phyloP scores from a whole-genome alignment of 805 yeast species.

The Ogataea degrootiae region DNA sequence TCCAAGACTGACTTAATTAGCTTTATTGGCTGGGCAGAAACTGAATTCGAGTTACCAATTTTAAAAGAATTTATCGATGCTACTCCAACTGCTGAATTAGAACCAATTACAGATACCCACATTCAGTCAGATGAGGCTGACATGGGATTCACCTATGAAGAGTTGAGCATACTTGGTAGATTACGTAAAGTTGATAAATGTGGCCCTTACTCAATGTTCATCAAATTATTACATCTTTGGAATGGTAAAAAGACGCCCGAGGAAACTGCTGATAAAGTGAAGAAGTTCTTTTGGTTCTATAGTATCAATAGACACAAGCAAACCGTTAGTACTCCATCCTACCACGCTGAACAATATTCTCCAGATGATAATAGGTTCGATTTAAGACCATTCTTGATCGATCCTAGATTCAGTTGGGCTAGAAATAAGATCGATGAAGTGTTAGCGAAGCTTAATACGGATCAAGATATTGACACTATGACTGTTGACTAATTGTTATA shows the following conservation, averaged over 20 bases:
- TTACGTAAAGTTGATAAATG: constrained; percentile 89
- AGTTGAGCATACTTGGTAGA: constrained; percentile 83
- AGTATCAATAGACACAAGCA: constrained; percentile 95
- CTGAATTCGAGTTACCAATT: constrained; percentile 68
- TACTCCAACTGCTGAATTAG: constrained; percentile 96
- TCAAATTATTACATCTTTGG: constrained; percentile 90
- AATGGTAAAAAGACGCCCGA: constrained; percentile 76
- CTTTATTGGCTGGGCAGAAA: constrained; percentile 77
- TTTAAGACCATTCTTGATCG: constrained; percentile 89
- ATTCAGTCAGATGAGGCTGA: constrained; percentile 96
- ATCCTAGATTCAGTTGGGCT: constrained; percentile 88
- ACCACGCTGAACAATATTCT: constrained; percentile 96
- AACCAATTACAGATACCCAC: constrained; percentile 87
- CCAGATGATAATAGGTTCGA: constrained; percentile 98
- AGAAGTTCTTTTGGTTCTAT: constrained; percentile 86
- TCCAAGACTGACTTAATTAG: constrained; percentile 88
- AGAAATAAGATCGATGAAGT: constrained; percentile 80
- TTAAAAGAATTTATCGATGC: constrained; percentile 78
- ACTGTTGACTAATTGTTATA: constrained; percentile 36
- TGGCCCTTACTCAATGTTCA: constrained; percentile 94
- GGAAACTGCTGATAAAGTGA: constrained; percentile 87
- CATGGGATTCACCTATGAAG: constrained; percentile 98
- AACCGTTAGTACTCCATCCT: constrained; percentile 95
- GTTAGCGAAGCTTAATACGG: constrained; percentile 50
- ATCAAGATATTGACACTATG: constrained; percentile 33